Evolutionary conservation across 805 yeast species (phyloP), one percentile per base, ranked within the genome.

Genomic region (Jamesozyma jinghongensis): DNA sequence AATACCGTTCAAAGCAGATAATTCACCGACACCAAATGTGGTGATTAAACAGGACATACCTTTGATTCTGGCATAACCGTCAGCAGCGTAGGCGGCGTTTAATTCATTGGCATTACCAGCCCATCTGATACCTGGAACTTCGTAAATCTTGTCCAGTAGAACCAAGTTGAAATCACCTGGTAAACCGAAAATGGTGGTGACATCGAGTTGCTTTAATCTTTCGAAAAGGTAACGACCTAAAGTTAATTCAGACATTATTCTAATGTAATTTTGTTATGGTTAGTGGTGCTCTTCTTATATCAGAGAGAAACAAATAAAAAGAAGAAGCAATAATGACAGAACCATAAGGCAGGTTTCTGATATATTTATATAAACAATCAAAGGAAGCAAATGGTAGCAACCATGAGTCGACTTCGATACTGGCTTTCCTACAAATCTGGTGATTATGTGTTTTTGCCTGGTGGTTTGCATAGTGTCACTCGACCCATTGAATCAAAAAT

Each of bases 21-120:
- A 70, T 62, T 84, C 94, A 61, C 94, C 94, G 37, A 84, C 94
- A 65, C 94, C 94, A 58, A 84, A 84, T 36, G 94, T 84, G 56
- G 94, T 84, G 52, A 83, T 69, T 37, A 84, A 49, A 50, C 82
- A 80, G 42, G 81, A 74, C 56, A 84, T 63, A 41, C 87, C 81
- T 63, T 82, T 83, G 54, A 85, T 69, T 59, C 94, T 68, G 37
- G 90, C 77, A 66, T 85, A 85, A 46, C 94, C 94, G 63, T 85
- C 94, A 31, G 92, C 87, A 37, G 94, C 82, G 45, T 55, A 55
- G 26, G 90, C 84, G 26, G 94, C 92, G 59, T 85, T 85, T 67
- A 85, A 71, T 67, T 85, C 94, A 65, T 85, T 85, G 59, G 92
- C 83, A 60, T 85, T 83, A 54, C 94, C 94, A 36, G 84, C 86